Evolutionary conservation across 768 basidiomycete genomes (phyloP), one percentile per base, ranked within the genome.

Genomic region (Tricholomella constricta): DNA sequence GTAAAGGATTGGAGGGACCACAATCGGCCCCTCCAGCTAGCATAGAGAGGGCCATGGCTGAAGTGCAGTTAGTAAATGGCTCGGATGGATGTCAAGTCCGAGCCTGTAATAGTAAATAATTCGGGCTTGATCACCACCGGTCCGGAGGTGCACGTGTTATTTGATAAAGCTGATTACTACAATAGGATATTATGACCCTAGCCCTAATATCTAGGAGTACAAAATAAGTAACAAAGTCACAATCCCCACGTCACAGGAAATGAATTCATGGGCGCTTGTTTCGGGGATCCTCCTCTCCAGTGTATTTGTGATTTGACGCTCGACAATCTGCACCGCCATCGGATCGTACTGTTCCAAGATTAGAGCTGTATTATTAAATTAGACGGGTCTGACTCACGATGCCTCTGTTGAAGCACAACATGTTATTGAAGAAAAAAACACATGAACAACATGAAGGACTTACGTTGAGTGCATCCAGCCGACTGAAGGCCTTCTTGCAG

Each of bases 401-500:
- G 89, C 74, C 89, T 79, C 88, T 89, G 72, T 59, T 70, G 58
- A 62, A 54, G 62, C 14, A 66, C 62, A 29, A 52, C 44, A 47
- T 51, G 12, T 47, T 48, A 52, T 55, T 42, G 45, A 15, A 43
- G 35, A 9, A 52, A 34, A 17, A 44, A n/a, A n/a, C n/a, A n/a
- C 40, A 46, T 50, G 65, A 58, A 64, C 35, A 51, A 61, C 40
- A 42, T 25, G 42, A 48, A 62, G 58, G 59, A 84, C 91, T 73
- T 75, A 95, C 93, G 73, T 95, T 96, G 57, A 98, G 78, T 17
- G 94, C 94, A 76, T 98, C 94, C 67, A 94, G 73, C 53, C 94
- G 78, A 65, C 94, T 95, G 70, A 98, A 98, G 10, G 92, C 89
- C 78, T 96, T 95, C 66, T 91, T 88, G 72, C 94, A 98, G 2